Base-by-base conservation (phyloP, 495 filamentous ascomycete species). In the Penicillium arizonense region DNA sequence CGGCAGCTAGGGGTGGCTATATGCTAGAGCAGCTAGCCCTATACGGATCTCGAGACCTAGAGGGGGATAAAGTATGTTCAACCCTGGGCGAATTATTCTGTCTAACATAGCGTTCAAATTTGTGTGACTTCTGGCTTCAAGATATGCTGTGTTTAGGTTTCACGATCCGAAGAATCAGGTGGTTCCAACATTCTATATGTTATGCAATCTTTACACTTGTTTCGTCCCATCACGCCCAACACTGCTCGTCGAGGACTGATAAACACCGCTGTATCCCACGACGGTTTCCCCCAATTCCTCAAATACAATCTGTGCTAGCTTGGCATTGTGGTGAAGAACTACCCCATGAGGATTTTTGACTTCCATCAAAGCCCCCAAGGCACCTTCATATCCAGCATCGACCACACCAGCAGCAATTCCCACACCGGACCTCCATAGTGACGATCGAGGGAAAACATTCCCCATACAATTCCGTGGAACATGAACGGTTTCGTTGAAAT, bases 341-440 rank as follows among this genome's bases (percentile, higher is more conserved):
- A 76, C 16, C 3, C 77, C 74, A 18, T 44, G 4, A 0, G 68
- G 65, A 64, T 78, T 78, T 20, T 46, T 54, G 0, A 79, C 70
- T 13, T 74, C 57, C 53, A 79, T 50, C 47, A 80, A 47, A 16
- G 71, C 71, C 2, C 76, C 77, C 33, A 80, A 42, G 1, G 66
- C 75, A 11, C 77, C 77, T 37, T 73, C 53, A 57, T 77, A 79
- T n/a, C 75, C 76, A 41, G 61, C 65, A 55, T 78, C 76, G 28
- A 78, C 56, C 24, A 78, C 76, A 0, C 76, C 76, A 2, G 75
- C 69, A 7, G 52, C 49, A 32, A 79, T 52, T 4, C 35, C 39
- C 2, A 65, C 69, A 1, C 76, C 70, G 6, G 71, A 77, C 11
- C 72, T 56, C 56, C 62, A 79, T 3, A 77, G 56, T 18, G 74